Evolutionary conservation across 345 rosid species (phyloP).

Genomic region (Melaleuca alternifolia): DNA sequence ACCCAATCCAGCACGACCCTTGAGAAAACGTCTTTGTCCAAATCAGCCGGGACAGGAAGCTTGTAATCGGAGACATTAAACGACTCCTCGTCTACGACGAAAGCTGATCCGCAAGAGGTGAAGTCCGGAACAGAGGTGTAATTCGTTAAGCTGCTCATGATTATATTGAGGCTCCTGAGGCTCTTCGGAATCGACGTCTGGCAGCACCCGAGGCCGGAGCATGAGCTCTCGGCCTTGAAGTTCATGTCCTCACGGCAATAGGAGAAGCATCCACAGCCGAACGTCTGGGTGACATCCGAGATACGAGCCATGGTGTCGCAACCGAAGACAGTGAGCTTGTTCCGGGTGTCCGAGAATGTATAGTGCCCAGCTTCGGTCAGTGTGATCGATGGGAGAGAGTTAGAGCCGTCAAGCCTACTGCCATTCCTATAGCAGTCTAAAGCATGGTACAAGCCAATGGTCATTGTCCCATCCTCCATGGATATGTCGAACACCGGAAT

Average conservation of each 20-base stretch:
- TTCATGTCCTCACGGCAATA: neutral
- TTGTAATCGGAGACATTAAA: neutral
- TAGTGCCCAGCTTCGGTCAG: neutral
- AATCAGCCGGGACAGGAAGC: neutral
- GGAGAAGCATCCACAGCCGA: neutral
- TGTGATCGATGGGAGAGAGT: rapidly evolving
- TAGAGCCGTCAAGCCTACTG: neutral
- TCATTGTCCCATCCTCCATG: neutral
- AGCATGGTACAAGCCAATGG: rapidly evolving
- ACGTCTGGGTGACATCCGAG: neutral
- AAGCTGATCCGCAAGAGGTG: neutral
- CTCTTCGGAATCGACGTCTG: neutral
- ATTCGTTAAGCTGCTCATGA: rapidly evolving
- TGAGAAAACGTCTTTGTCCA: rapidly evolving
- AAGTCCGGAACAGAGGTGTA: rapidly evolving
- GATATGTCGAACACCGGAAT: neutral
- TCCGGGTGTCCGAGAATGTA: neutral
- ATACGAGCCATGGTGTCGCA: neutral
- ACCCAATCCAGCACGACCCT: neutral
- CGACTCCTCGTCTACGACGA: neutral
- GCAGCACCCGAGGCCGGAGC: neutral
- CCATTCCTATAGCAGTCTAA: neutral
- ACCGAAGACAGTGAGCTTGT: neutral
- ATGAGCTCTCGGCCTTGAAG: rapidly evolving
- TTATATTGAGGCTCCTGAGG: neutral